These are phyloP conservation scores for Backusella liffmaniae DNA, from an alignment of 192 early-diverging fungal species.

Conservation along the genomic window DNA sequence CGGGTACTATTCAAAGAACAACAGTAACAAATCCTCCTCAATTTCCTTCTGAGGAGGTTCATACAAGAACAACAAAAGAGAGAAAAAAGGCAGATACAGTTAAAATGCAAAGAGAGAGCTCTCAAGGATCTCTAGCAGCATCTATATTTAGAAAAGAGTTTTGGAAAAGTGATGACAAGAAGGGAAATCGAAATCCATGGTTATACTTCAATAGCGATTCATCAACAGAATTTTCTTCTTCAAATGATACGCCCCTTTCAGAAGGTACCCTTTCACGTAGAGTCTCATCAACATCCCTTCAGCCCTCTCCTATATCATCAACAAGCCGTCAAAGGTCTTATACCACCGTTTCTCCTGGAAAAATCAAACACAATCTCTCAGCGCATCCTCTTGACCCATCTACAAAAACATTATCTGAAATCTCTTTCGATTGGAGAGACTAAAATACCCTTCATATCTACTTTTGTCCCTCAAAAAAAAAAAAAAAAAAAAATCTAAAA, in stretches of 20 bases:
- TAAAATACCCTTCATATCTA: neutral
- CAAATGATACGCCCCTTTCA: neutral
- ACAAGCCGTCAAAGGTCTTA: neutral
- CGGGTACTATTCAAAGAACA: conserved; percentile 10
- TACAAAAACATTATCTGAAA: neutral
- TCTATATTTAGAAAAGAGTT: conserved; percentile 21
- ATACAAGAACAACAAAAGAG: neutral
- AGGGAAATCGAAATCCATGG: neutral
- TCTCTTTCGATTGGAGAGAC: neutral
- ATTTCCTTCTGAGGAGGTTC: conserved; percentile 1
- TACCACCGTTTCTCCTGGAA: neutral
- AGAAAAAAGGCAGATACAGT: neutral
- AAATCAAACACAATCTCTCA: neutral
- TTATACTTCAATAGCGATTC: conserved; percentile 1
- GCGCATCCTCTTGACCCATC: neutral
- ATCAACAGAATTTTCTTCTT: neutral
- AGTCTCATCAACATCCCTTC: conserved; percentile 8
- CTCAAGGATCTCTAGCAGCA: conserved; percentile 5
- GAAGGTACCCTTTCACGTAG: neutral
- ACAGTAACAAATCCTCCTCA: neutral
- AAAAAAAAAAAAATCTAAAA: neutral
- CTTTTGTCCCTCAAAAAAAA: neutral
- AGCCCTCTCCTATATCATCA: neutral
- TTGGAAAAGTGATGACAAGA: conserved; percentile 11
- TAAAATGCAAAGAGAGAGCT: conserved; percentile 16